phyloP scores from a whole-genome alignment of 768 basidiomycete species.

The Lentinula lateritia region DNA sequence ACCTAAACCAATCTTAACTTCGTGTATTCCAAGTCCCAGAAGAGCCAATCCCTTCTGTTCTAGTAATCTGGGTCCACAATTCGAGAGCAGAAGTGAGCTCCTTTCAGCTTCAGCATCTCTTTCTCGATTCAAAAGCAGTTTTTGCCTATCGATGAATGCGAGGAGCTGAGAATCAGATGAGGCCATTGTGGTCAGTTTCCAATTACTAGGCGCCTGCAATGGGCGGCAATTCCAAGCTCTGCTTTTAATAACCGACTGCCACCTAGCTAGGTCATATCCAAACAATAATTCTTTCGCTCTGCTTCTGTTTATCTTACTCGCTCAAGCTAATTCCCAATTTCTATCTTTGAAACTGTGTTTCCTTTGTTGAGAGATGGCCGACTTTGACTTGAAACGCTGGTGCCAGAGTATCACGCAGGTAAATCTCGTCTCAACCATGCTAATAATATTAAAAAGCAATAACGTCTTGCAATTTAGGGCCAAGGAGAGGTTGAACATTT shows the following conservation, averaged over 20 bases:
- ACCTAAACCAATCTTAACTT: constrained; percentile 80
- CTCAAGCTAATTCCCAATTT: background rate
- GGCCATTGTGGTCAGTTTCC: background rate
- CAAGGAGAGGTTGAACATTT: background rate
- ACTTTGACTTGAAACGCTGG: background rate
- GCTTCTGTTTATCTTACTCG: background rate
- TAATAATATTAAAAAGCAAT: background rate
- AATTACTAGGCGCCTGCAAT: background rate
- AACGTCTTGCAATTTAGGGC: background rate
- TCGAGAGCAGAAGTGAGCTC: constrained; percentile 71
- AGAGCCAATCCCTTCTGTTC: constrained; percentile 85
- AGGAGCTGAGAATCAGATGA: constrained; percentile 24
- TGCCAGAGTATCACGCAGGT: background rate
- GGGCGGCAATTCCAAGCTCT: background rate
- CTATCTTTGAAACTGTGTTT: background rate
- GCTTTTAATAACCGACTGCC: background rate
- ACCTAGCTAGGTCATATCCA: background rate
- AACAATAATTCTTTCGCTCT: background rate
- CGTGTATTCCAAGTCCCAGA: constrained; percentile 62
- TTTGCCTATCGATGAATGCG: constrained; percentile 65
- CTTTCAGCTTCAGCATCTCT: constrained; percentile 81
- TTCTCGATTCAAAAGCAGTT: constrained; percentile 62
- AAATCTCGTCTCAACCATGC: background rate
- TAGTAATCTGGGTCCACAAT: constrained; percentile 79
- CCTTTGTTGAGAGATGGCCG: background rate